Conservation (phyloP, 345 rosid genomes). For the Sonneratia alba region DNA sequence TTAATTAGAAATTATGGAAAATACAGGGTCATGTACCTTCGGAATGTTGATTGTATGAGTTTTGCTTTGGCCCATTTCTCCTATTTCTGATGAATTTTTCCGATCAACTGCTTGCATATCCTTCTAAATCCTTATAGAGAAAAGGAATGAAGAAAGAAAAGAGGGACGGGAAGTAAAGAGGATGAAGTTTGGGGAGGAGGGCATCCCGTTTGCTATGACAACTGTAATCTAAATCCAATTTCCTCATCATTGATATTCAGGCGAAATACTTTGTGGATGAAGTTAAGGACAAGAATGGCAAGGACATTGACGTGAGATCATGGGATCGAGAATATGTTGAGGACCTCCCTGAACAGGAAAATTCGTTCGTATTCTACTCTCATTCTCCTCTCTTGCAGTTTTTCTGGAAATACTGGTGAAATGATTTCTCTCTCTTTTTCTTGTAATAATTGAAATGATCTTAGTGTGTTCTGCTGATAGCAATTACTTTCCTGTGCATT, state of each 20-base stretch:
- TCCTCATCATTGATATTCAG: constrained; percentile 25
- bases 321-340: constrained; percentile 77
- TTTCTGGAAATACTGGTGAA: background rate
- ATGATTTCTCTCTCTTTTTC: too few species aligned
- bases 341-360: constrained; percentile 82
- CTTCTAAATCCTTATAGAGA: background rate
- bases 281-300: constrained; percentile 75
- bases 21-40: background rate
- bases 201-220: background rate
- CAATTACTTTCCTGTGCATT: background rate
- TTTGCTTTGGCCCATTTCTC: background rate
- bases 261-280: constrained; percentile 73
- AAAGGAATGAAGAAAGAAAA: background rate
- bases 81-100: background rate
- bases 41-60: background rate
- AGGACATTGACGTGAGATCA: constrained; percentile 48
- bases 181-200: background rate
- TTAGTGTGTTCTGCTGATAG: background rate
- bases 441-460: too few species aligned
- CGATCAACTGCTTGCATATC: background rate
- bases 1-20: background rate
- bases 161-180: too few species aligned
- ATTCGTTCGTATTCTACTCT: constrained; percentile 48
- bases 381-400: background rate
- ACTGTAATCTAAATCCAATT: background rate